Evolutionary conservation across 2,329 filamentous ascomycete genomes (phyloP), one percentile per base, ranked within the genome.

Genomic region (Trichoderma gracile): DNA sequence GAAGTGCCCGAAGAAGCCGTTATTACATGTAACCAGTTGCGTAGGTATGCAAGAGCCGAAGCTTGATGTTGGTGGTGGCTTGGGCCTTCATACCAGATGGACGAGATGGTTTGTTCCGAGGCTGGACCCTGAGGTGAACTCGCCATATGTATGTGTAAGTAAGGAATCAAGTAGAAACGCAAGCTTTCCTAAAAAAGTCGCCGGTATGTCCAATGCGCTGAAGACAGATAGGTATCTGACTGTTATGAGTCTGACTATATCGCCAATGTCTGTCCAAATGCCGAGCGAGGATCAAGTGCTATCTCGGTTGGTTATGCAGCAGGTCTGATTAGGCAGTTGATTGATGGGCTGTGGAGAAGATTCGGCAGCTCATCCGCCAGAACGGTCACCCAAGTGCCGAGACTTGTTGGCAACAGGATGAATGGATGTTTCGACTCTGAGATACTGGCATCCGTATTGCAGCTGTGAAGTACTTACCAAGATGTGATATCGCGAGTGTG

Each of bases 321-420:
- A 10, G 1, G 19, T 46, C 9, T 27, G 25, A 45, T 15, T 30
- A 27, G 21, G 21, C 27, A n/a, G 19, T 25, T 42, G 25, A 21
- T 9, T 43, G 23, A 42, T 43, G 38, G 21, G 33, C 33, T 43
- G 57, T 60, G 46, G 57, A 52, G 46, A 60, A 60, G 46, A 8
- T 17, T 30, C 57, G 33, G 57, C 17, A 60, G 23, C 12, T 8
- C 17, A 56, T 45, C 23, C 46, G 23, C 15, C 19, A 5, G 9
- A 38, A 17, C 15, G 55, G 7, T 25, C 40, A 14, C 1, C 14
- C 33, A 38, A 38, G 10, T 38, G 33, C 33, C 33, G 33, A 50
- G n/a, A 19, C 42, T 12, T n/a, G 42, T 45, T 10, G 42, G 42
- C 0, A 40, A 19, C n/a, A 53, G 27, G 27, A 27, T 27, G n/a